Evolutionary conservation across 257 asterid species (phyloP).

Genomic region (Solanum dulcamara): DNA sequence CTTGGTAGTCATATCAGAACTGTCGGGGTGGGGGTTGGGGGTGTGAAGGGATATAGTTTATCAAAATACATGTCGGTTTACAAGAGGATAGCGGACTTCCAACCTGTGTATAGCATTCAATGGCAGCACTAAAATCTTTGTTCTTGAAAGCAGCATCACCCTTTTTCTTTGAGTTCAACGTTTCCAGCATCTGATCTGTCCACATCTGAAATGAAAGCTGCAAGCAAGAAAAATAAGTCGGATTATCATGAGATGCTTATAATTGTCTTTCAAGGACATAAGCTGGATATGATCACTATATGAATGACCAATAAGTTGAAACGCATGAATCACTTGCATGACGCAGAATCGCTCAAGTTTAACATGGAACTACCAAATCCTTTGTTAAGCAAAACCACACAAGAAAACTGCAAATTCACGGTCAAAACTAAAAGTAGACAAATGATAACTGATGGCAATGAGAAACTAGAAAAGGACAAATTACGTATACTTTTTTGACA

Average conservation of each 20-base stretch:
- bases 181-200: slow-evolving; percentile 42
- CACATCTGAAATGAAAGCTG: slow-evolving; percentile 46
- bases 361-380: not conserved
- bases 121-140: slow-evolving; percentile 31
- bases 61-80: not conserved
- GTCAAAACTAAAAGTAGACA: too few relatives aligned
- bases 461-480: too few relatives aligned
- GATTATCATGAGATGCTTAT: not conserved
- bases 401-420: too few relatives aligned
- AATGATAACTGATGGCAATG: too few relatives aligned
- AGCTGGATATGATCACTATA: not conserved
- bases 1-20: not conserved
- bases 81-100: not conserved
- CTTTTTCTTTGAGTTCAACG: slow-evolving; percentile 28
- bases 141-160: slow-evolving; percentile 34
- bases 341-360: not conserved
- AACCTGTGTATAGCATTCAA: slow-evolving; percentile 33
- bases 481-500: too few relatives aligned
- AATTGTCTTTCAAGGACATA: not conserved
- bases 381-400: too few relatives aligned
- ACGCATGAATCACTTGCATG: not conserved
- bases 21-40: not conserved
- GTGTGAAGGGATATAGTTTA: not conserved
- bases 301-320: not conserved
- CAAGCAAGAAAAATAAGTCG: not conserved